Evolutionary conservation across 2,329 filamentous ascomycete genomes (phyloP).

Genomic region (Hypoxylon sp.): DNA sequence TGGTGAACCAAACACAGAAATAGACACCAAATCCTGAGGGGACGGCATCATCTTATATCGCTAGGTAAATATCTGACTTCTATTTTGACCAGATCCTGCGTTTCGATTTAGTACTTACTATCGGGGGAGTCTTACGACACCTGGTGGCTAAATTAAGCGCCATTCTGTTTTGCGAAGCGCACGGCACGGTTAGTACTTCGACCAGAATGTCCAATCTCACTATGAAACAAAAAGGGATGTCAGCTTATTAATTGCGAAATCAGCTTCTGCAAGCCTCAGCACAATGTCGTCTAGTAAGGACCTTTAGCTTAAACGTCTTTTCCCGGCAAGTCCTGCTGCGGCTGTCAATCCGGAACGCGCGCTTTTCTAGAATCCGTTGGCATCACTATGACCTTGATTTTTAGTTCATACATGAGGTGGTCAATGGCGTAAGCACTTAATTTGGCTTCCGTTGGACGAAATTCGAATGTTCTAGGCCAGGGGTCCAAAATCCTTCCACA

Average conservation of each 20-base stretch:
- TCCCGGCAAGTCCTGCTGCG: slow-evolving; percentile 1
- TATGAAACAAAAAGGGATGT: slow-evolving; percentile 1
- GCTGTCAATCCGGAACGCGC: slow-evolving; percentile 5
- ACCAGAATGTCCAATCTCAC: slow-evolving; percentile 5
- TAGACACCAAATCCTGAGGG: not conserved
- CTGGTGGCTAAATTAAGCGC: not conserved
- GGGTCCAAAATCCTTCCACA: slow-evolving; percentile 14
- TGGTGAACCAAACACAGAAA: not conserved
- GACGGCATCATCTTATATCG: slow-evolving; percentile 16
- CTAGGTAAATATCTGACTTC: not conserved
- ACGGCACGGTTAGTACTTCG: slow-evolving; percentile 1
- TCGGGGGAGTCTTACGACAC: slow-evolving; percentile 21
- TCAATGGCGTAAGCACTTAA: slow-evolving; percentile 10
- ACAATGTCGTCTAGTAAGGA: slow-evolving; percentile 3
- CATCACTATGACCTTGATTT: slow-evolving; percentile 8
- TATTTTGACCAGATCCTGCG: not conserved
- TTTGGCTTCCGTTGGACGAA: slow-evolving; percentile 12
- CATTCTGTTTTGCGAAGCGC: slow-evolving; percentile 14
- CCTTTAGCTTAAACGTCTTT: slow-evolving; percentile 1
- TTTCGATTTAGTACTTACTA: slow-evolving; percentile 6
- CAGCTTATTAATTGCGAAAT: slow-evolving; percentile 18
- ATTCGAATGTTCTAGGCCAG: slow-evolving; percentile 8
- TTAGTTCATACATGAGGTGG: not conserved
- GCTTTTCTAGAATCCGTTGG: not conserved
- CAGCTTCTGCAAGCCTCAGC: not conserved